These are phyloP conservation scores for Ehretia macrophylla DNA, from an alignment of 257 asterid genomes.

Conservation along the genomic window DNA sequence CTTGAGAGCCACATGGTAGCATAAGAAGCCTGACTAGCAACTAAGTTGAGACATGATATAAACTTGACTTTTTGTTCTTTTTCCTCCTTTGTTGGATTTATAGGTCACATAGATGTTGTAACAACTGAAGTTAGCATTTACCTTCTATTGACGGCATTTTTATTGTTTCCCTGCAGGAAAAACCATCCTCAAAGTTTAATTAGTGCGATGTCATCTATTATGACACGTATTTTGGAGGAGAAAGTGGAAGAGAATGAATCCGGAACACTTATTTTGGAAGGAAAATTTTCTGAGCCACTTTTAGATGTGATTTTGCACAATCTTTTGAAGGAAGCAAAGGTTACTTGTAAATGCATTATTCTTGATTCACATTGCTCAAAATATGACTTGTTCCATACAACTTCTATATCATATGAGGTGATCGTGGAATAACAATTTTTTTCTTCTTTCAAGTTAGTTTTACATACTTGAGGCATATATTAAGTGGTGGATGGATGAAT, in stretches of 20 bases:
- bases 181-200: constrained; percentile 67
- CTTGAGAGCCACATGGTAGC: no score
- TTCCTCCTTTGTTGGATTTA: no score
- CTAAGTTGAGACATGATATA: no score
- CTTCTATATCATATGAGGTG: not conserved
- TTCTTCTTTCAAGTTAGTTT: not conserved
- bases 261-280: constrained; percentile 34
- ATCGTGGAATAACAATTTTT: not conserved
- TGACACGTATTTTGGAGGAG: constrained; percentile 57
- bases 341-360: constrained; percentile 12
- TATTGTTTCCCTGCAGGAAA: constrained; percentile 40
- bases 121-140: not conserved
- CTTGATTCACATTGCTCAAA: constrained; percentile 4
- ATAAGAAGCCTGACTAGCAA: no score
- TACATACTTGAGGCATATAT: no score
- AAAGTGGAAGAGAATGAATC: constrained; percentile 38
- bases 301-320: constrained; percentile 68
- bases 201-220: constrained; percentile 58
- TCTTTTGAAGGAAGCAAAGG: constrained; percentile 66
- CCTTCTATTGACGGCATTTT: constrained; percentile 1
- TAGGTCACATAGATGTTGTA: not conserved
- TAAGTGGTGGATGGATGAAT: no score
- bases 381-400: constrained; percentile 4
- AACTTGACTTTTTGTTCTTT: no score
- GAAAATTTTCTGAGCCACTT: constrained; percentile 46